Evolutionary conservation across 176 grass and related monocot genomes (phyloP).

Genomic region (Olyra latifolia): DNA sequence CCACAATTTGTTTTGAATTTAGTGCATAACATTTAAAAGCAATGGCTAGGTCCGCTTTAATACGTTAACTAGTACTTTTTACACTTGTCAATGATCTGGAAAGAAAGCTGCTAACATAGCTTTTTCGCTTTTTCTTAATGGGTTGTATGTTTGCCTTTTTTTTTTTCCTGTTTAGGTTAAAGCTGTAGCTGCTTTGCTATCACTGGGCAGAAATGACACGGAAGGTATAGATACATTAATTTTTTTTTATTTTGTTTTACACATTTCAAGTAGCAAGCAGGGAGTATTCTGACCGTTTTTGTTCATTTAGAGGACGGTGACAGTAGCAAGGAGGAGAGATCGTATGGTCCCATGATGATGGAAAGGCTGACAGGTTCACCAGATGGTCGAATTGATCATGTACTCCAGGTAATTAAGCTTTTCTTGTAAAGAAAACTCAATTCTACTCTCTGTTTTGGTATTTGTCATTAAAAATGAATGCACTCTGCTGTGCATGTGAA

Average conservation of each 20-base stretch:
- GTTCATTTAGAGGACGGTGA: constrained; percentile 46
- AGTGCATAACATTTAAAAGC: constrained; percentile 8
- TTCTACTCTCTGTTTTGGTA: constrained; percentile 20
- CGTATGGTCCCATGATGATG: constrained; percentile 95
- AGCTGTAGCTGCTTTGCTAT: constrained; percentile 66
- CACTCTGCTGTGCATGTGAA: not conserved
- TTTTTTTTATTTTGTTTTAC: constrained; percentile 21
- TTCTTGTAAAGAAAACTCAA: constrained; percentile 1
- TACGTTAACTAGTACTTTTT: not conserved
- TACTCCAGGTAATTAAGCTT: constrained; percentile 76
- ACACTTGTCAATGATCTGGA: constrained; percentile 24
- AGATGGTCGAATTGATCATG: constrained; percentile 84
- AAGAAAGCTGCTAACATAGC: not conserved
- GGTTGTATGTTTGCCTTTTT: not conserved
- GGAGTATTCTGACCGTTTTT: constrained; percentile 22
- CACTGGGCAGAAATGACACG: constrained; percentile 62
- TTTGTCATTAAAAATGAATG: constrained; percentile 1
- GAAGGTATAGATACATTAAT: constrained; percentile 52
- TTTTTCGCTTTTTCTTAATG: constrained; percentile 17
- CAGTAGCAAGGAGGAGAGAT: constrained; percentile 50
- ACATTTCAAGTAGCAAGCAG: constrained; percentile 3
- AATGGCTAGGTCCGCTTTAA: not conserved
- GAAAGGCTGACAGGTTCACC: constrained; percentile 77
- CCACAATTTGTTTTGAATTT: not conserved
- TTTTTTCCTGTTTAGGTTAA: constrained; percentile 70